Evolutionary conservation across 495 filamentous ascomycete species (phyloP).

Genomic region (Cetradonia linearis): DNA sequence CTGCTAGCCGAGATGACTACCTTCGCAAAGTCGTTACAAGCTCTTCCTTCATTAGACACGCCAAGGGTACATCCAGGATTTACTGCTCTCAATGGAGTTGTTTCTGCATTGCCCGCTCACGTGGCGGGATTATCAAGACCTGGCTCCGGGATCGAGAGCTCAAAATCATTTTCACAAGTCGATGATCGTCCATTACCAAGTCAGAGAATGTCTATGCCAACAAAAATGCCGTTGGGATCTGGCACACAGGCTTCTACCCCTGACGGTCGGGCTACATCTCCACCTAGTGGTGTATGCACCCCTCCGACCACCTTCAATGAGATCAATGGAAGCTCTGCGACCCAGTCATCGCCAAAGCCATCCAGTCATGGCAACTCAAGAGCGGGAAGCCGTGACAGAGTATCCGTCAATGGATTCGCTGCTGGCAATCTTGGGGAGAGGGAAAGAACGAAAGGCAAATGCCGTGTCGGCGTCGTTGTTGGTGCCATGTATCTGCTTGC

Average conservation of each 20-base stretch:
- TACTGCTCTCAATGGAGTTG: constrained; percentile 16
- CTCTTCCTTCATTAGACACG: constrained; percentile 66
- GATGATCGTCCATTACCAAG: constrained; percentile 15
- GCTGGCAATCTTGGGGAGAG: constrained; percentile 61
- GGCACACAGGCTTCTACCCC: constrained; percentile 44
- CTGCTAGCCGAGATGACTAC: constrained; percentile 80
- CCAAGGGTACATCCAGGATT: constrained; percentile 40
- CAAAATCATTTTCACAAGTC: constrained; percentile 18
- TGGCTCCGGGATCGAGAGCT: constrained; percentile 10
- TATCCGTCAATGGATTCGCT: constrained; percentile 77
- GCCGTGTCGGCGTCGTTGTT: constrained; percentile 67
- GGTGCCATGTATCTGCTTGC: constrained; percentile 80
- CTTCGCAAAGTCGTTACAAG: constrained; percentile 77
- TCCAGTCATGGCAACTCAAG: constrained; percentile 26
- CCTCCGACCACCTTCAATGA: constrained; percentile 67
- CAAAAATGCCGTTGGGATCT: constrained; percentile 44
- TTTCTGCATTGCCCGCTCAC: constrained; percentile 15
- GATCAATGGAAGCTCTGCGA: background rate
- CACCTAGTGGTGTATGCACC: constrained; percentile 36
- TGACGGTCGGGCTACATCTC: constrained; percentile 38
- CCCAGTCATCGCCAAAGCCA: constrained; percentile 14
- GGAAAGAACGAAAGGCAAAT: constrained; percentile 71
- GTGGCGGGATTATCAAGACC: constrained; percentile 9
- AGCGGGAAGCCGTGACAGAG: constrained; percentile 59
- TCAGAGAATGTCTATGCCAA: constrained; percentile 75